phyloP scores from a whole-genome alignment of 1,284 basidiomycete genomes.

The Sporisorium iseilematis-ciliati region DNA sequence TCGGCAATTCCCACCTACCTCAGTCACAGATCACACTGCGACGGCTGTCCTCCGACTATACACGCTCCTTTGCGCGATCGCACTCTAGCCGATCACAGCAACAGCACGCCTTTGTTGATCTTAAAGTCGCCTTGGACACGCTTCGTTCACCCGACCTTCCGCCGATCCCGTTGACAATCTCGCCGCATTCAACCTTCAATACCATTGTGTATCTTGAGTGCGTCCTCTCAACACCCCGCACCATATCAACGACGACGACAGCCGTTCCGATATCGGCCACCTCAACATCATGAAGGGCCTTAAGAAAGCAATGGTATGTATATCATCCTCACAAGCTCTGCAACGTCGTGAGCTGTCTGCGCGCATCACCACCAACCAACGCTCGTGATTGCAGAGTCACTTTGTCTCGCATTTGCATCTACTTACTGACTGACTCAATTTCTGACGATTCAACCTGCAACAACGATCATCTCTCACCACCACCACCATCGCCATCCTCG shows the following conservation, averaged over 20 bases:
- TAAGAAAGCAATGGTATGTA: slow-evolving; percentile 70
- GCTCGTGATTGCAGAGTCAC: not conserved
- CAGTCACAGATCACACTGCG: not conserved
- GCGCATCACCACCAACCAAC: not conserved
- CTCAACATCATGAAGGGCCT: slow-evolving; percentile 66
- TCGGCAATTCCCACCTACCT: too few species aligned
- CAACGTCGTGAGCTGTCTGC: not conserved
- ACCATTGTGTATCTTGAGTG: not conserved
- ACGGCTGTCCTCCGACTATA: not conserved
- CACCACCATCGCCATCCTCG: not conserved
- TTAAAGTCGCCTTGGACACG: not conserved
- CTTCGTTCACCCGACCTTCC: not conserved
- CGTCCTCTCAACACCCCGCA: not conserved
- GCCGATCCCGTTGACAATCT: not conserved
- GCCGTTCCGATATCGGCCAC: slow-evolving; percentile 6
- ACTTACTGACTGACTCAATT: not conserved
- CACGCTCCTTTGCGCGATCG: not conserved
- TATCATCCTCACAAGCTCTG: not conserved
- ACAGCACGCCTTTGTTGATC: not conserved
- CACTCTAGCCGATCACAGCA: not conserved
- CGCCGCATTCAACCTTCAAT: not conserved
- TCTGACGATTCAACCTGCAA: too few species aligned
- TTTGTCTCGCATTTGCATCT: not conserved
- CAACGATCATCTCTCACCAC: not conserved
- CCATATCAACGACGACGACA: not conserved